phyloP scores from a whole-genome alignment of 768 basidiomycete genomes.

The Tubosaeta brunneosetosa region DNA sequence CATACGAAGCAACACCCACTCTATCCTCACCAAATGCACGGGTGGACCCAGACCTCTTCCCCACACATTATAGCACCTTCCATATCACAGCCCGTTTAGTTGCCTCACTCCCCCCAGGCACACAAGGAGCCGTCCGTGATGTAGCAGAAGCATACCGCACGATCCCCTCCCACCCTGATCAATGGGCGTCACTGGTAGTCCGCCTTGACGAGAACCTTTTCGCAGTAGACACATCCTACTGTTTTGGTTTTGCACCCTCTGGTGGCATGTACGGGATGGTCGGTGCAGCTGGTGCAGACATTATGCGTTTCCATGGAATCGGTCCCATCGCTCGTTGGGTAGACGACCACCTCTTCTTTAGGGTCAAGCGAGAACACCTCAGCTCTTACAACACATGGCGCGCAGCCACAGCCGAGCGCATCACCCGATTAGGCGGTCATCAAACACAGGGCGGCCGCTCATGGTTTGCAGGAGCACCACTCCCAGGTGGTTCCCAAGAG shows the following conservation, averaged over 20 bases:
- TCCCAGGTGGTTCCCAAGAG: neutral
- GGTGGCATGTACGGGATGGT: conserved; percentile 26
- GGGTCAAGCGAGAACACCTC: neutral
- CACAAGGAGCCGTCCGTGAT: neutral
- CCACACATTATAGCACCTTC: neutral
- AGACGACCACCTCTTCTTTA: conserved; percentile 29
- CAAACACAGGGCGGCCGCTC: neutral
- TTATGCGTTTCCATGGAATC: conserved; percentile 8
- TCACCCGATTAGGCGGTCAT: neutral
- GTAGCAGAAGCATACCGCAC: conserved; percentile 8
- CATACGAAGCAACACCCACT: too few relatives aligned
- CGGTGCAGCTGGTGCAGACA: conserved; percentile 17
- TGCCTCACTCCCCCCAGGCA: neutral
- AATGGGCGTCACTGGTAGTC: conserved; percentile 35
- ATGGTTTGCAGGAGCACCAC: neutral
- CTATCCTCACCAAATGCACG: conserved; percentile 30
- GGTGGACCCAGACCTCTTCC: conserved; percentile 21
- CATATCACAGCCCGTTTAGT: neutral
- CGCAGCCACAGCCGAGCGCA: neutral
- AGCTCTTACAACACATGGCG: neutral
- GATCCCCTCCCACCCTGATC: conserved; percentile 26
- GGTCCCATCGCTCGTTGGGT: conserved; percentile 27
- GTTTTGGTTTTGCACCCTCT: conserved; percentile 22
- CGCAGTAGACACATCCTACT: conserved; percentile 23
- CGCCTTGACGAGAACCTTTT: conserved; percentile 7